These are phyloP conservation scores for Tardiomyces digboiensis DNA, from an alignment of 1,139 yeast species.

Conservation along the genomic window DNA sequence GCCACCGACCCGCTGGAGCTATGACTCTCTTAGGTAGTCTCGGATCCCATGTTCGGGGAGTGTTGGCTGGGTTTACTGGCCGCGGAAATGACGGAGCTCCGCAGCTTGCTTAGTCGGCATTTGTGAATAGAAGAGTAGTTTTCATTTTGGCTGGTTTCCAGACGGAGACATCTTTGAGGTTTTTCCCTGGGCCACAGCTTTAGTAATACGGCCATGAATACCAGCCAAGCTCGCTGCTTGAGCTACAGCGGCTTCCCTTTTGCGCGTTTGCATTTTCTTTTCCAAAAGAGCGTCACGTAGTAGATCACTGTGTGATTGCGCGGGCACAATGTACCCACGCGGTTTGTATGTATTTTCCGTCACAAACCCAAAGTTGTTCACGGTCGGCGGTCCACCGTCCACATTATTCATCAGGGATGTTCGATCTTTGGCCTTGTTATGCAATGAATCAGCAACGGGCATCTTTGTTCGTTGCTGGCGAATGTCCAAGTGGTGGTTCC, in stretches of 20 bases:
- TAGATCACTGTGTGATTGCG: conserved; percentile 10
- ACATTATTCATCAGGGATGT: not conserved
- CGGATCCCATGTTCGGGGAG: too few relatives aligned
- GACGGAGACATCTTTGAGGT: too few relatives aligned
- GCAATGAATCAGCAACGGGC: not conserved
- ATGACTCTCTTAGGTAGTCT: too few relatives aligned
- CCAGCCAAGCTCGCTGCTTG: not conserved
- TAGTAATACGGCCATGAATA: not conserved
- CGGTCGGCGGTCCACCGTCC: conserved; percentile 6
- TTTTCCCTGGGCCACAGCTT: too few relatives aligned
- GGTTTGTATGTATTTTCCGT: conserved; percentile 9
- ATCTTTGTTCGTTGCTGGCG: not conserved
- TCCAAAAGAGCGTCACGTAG: conserved; percentile 9
- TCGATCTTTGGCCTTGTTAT: not conserved
- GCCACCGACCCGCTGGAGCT: too few relatives aligned
- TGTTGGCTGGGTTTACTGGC: too few relatives aligned
- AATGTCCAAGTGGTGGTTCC: not conserved
- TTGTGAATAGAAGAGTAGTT: too few relatives aligned
- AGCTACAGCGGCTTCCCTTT: not conserved
- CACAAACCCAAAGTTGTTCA: conserved; percentile 11
- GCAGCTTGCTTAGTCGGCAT: too few relatives aligned
- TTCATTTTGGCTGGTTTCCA: too few relatives aligned
- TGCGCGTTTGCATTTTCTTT: conserved; percentile 3
- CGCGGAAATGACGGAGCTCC: too few relatives aligned
- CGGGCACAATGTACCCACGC: conserved; percentile 6